Evolutionary conservation across 805 yeast genomes (phyloP), one percentile per base, ranked within the genome.

Genomic region (Metschnikowia baotianmanensis): DNA sequence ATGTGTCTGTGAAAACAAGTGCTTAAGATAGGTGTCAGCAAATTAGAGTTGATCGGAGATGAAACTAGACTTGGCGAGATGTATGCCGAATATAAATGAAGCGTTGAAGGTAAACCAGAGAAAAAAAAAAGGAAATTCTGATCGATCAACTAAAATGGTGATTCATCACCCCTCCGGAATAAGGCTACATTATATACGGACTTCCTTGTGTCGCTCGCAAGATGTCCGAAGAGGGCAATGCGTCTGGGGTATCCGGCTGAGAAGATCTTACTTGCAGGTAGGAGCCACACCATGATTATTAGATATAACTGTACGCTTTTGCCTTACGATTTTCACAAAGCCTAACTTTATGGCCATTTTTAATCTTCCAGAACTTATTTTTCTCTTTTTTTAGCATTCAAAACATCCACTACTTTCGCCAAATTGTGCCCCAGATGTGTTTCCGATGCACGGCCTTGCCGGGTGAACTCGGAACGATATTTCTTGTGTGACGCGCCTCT

Each of bases 181-280:
- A 20, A 33, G 39, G 40, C 26, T 19, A 10, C 26, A 36, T 35
- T 45, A 40, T 40, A 41, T 45, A 45, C 42, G 51, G 44, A 41
- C 42, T 36, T 36, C 36, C 51, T 37, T 47, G 48, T 48, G 44
- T 40, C 50, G 45, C 38, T 36, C 42, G 48, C 44, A 33, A 31
- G 46, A 41, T 31, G 43, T 38, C 51, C 49, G 49, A 45, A 44
- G 41, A 16, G 31, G 37, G 43, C 27, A 19, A 40, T 40, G 50
- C 50, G 45, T 51, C 55, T 51, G 55, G 55, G 55, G 55, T 51
- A 51, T 46, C 47, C 48, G 33, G 36, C 24, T 45, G 36, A 31
- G 33, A 36, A 30, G 33, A 38, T 40, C 29, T 30, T 12, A 31
- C 31, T 34, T 43, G 15, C 42, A 32, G 36, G 37, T 11, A 20